Evolutionary conservation across 768 basidiomycete species (phyloP).

Genomic region (Obba rivulosa): DNA sequence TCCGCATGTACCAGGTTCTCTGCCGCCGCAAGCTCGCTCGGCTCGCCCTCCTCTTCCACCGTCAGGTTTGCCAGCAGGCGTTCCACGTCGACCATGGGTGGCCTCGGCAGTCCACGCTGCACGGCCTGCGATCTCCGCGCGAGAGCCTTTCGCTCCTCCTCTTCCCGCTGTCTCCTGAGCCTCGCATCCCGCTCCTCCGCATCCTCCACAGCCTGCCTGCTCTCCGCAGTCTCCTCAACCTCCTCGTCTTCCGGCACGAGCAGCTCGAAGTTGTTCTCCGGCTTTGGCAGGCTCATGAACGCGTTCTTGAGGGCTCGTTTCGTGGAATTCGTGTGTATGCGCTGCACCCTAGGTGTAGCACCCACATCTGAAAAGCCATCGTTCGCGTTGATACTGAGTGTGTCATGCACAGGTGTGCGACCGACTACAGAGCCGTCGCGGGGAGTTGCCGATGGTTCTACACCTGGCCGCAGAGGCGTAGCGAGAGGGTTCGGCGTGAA

Average conservation of each 20-base stretch:
- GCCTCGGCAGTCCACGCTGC: conserved; percentile 79
- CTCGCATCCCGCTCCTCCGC: conserved; percentile 88
- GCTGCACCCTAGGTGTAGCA: conserved; percentile 75
- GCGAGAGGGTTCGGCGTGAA: conserved; percentile 97
- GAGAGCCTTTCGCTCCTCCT: conserved; percentile 74
- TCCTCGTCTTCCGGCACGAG: conserved; percentile 87
- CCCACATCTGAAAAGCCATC: conserved; percentile 51
- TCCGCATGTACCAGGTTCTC: conserved; percentile 71
- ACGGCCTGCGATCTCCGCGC: conserved; percentile 80
- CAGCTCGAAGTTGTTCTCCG: conserved; percentile 97
- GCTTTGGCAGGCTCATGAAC: conserved; percentile 81
- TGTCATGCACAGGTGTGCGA: conserved; percentile 94
- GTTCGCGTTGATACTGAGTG: conserved; percentile 77
- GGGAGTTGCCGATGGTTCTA: conserved; percentile 33
- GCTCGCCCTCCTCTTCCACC: conserved; percentile 37
- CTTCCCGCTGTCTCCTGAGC: conserved; percentile 57
- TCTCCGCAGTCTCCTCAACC: conserved; percentile 34
- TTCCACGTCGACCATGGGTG: conserved; percentile 72
- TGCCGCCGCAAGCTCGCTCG: conserved; percentile 40
- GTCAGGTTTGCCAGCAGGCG: conserved; percentile 56
- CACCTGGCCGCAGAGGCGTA: conserved; percentile 61
- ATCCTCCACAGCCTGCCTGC: conserved; percentile 58
- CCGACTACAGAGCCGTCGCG: conserved; percentile 64
- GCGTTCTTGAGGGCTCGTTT: conserved; percentile 77
- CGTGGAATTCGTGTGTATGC: conserved; percentile 51